Conservation (phyloP, 1,139 yeast species). For the Geotrichum phurueaensis region DNA sequence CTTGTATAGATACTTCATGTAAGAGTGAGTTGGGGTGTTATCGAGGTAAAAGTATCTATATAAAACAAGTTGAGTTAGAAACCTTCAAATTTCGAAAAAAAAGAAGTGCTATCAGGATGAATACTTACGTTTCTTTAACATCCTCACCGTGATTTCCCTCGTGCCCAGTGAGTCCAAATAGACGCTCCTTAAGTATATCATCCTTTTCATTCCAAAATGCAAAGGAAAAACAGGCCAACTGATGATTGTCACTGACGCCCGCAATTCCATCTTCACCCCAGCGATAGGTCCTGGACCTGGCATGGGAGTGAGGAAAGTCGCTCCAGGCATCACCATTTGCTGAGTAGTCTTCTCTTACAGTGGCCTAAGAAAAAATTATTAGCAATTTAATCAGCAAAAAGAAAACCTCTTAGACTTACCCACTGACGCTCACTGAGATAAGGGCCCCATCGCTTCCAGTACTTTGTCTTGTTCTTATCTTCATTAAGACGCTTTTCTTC, state of each 20-base stretch:
- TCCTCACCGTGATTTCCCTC: slow-evolving; percentile 97
- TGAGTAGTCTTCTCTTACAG: slow-evolving; percentile 90
- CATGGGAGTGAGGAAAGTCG: slow-evolving; percentile 82
- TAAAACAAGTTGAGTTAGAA: slow-evolving; percentile 7
- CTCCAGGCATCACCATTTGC: slow-evolving; percentile 86
- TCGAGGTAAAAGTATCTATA: slow-evolving; percentile 65
- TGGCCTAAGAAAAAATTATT: slow-evolving; percentile 40
- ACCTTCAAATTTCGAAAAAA: neutral
- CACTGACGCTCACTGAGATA: slow-evolving; percentile 87
- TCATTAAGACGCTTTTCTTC: slow-evolving; percentile 68
- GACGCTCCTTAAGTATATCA: slow-evolving; percentile 75
- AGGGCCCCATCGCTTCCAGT: slow-evolving; percentile 92
- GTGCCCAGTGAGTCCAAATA: slow-evolving; percentile 86
- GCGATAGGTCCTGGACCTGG: slow-evolving; percentile 74
- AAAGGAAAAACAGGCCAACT: slow-evolving; percentile 65
- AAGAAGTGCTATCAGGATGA: neutral
- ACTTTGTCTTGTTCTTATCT: slow-evolving; percentile 49
- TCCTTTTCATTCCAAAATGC: slow-evolving; percentile 94
- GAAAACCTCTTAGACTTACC: slow-evolving; percentile 36
- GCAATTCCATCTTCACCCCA: slow-evolving; percentile 98
- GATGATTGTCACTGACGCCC: slow-evolving; percentile 85
- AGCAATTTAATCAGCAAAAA: neutral
- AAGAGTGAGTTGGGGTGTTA: slow-evolving; percentile 89
- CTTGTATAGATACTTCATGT: slow-evolving; percentile 88
- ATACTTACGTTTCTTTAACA: slow-evolving; percentile 58